Evolutionary conservation across 768 basidiomycete species (phyloP), one percentile per base, ranked within the genome.

Genomic region (Kwoniella shandongensis): DNA sequence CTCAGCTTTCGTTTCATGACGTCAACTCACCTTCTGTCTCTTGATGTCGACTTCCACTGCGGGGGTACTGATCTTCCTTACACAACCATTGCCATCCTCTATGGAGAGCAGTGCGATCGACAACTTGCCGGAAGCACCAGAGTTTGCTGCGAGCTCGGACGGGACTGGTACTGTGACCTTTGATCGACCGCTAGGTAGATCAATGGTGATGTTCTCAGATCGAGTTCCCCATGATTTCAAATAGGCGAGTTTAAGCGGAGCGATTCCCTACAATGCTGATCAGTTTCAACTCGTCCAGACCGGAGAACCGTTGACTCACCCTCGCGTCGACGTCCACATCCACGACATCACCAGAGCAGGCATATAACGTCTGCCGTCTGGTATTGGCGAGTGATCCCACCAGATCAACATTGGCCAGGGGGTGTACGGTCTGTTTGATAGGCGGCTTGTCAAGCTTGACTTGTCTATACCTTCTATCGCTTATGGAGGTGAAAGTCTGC

Each of bases 381-480:
- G 51, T 40, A 30, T 59, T 59, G n/a, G 57, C 62, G 10, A 54
- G 39, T 23, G 44, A 30, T 2, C 67, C 65, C 35, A 57, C 35
- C 22, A 71, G 57, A 46, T 69, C 70, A 26, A 66, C 64, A 35
- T 61, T 65, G 23, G 92, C 91, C 38, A 89, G 80, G 1, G 93
- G 91, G 74, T 96, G 92, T 32, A 97, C 88, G 35, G 88, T 81
- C 76, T 94, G 89, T 54, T 89, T 85, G 64, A 93, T 89, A 84
- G 39, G 88, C 84, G 22, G 51, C 52, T 87, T 87, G 35, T 85
- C 80, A 18, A 96, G 79, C 20, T 84, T 83, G 25, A 91, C 81
- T 63, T 83, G 85, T 66, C 83, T 82, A 77, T 98, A 98, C 72
- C 92, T 85, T 10, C 82, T 80, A 73, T 98, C 93, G 71, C 87